Evolutionary conservation across 306 rosid species (phyloP).

Genomic region (Vigna mungo): DNA sequence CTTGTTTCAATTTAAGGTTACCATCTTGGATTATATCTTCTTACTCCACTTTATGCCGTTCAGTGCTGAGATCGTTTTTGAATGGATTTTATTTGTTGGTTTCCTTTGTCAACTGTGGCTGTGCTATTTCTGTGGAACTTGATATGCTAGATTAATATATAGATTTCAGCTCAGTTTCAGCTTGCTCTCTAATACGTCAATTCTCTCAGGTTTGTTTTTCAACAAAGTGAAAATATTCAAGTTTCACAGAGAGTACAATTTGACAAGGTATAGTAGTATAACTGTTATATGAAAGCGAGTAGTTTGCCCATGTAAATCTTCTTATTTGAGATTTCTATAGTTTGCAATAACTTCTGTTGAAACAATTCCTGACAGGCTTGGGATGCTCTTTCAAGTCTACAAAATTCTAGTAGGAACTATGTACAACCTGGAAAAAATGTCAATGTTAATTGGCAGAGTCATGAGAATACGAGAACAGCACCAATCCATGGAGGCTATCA

Average conservation of each 20-base stretch:
- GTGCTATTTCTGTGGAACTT: constrained; percentile 18
- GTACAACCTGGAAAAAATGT: constrained; percentile 70
- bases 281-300: constrained; percentile 18
- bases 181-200: constrained; percentile 15
- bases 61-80: constrained; percentile 7
- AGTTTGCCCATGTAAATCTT: constrained; percentile 26
- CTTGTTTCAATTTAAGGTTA: not conserved
- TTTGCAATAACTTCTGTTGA: constrained; percentile 33
- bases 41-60: not conserved
- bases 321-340: constrained; percentile 20
- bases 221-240: constrained; percentile 57
- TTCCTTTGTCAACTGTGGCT: constrained; percentile 21
- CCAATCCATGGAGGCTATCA: constrained; percentile 46
- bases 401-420: constrained; percentile 64
- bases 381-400: constrained; percentile 70
- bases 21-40: constrained; percentile 15
- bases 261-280: constrained; percentile 72
- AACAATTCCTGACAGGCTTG: constrained; percentile 70
- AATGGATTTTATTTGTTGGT: constrained; percentile 20
- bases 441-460: constrained; percentile 43
- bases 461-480: constrained; percentile 46
- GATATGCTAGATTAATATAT: constrained; percentile 22
- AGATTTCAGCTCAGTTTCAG: constrained; percentile 4
- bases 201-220: constrained; percentile 57
- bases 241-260: constrained; percentile 58